phyloP scores from a whole-genome alignment of 2,329 filamentous ascomycete genomes.

The Diaporthe sp. region DNA sequence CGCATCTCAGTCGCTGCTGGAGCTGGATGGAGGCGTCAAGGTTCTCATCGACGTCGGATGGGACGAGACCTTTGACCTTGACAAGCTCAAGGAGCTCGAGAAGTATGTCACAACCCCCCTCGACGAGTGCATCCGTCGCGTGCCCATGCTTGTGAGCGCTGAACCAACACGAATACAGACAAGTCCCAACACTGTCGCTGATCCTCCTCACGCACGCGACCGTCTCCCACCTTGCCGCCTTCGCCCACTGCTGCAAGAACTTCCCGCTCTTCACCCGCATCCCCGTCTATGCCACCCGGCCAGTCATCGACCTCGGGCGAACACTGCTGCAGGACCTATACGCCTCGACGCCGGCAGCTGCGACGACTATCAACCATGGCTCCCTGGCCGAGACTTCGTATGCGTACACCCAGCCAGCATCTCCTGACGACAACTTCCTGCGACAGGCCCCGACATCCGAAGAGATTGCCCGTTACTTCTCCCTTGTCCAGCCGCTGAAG shows the following conservation, averaged over 20 bases:
- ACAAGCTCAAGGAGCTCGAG: conserved; percentile 88
- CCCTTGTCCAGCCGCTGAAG: conserved; percentile 90
- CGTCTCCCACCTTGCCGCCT: conserved; percentile 90
- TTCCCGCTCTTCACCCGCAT: conserved; percentile 93
- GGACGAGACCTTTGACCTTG: conserved; percentile 90
- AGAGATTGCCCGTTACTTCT: conserved; percentile 94
- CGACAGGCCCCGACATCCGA: conserved; percentile 82
- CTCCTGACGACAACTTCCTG: conserved; percentile 68
- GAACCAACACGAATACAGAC: conserved; percentile 64
- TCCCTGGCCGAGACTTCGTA: conserved; percentile 78
- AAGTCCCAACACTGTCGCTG: conserved; percentile 91
- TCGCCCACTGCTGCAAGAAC: conserved; percentile 96
- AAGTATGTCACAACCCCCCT: conserved; percentile 69
- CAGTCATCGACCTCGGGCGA: conserved; percentile 92
- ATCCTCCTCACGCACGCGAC: conserved; percentile 97
- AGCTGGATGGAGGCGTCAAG: conserved; percentile 97
- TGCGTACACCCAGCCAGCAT: conserved; percentile 65
- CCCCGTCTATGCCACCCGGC: conserved; percentile 93
- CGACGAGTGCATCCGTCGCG: neutral
- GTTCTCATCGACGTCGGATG: conserved; percentile 95
- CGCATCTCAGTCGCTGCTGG: conserved; percentile 94
- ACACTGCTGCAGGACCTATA: conserved; percentile 95
- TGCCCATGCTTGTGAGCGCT: neutral
- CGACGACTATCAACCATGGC: conserved; percentile 82
- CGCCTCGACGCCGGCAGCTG: conserved; percentile 87